A percentile compares a stretch with the other conserved stretches of the same genome.
Conservation (phyloP, 331 rosid genomes). For the Cydonia oblonga region DNA sequence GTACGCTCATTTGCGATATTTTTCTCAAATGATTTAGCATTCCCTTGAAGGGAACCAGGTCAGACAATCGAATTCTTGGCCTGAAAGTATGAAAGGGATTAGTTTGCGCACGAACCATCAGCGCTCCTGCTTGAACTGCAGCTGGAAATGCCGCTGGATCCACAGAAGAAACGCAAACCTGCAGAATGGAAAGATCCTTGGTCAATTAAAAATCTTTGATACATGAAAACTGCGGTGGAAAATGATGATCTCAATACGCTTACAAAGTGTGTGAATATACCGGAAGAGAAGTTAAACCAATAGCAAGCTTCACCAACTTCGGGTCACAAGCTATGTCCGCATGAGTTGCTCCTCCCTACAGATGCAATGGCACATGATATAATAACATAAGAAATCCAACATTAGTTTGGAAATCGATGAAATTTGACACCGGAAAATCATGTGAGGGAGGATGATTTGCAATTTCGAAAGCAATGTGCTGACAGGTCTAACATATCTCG, state of each 20-base stretch:
- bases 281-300: constrained; percentile 74
- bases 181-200: constrained; percentile 15
- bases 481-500: too few species aligned
- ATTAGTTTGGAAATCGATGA: constrained; percentile 1
- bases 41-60: background rate
- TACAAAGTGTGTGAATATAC: constrained; percentile 18
- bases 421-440: background rate
- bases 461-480: background rate
- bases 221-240: background rate
- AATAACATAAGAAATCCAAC: background rate
- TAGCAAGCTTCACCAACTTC: constrained; percentile 77
- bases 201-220: too few species aligned
- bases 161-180: constrained; percentile 91
- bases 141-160: constrained; percentile 57
- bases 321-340: constrained; percentile 97
- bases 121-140: constrained; percentile 89
- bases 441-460: too few species aligned
- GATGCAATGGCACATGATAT: background rate
- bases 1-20: background rate
- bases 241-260: background rate
- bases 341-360: constrained; percentile 88
- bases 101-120: constrained; percentile 45
- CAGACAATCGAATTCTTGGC: background rate
- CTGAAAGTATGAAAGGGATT: constrained; percentile 6
- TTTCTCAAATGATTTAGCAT: background rate